Base-by-base conservation (phyloP, 2,329 filamentous ascomycete species). In the Penicillium sp. region DNA sequence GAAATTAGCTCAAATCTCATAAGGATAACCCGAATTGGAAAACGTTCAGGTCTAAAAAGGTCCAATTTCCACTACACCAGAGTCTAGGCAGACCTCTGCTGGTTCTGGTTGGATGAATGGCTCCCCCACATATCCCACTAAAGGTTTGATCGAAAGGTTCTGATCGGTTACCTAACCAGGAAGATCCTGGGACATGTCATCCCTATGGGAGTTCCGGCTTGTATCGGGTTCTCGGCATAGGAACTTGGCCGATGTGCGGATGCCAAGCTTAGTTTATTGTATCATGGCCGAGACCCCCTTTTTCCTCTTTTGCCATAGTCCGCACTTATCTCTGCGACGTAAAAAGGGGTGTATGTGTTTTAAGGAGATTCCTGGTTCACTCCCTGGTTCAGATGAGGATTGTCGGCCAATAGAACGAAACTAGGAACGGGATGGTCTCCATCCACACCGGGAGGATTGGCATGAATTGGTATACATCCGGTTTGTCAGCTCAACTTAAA, bases 101-200 rank as follows among this genome's bases (percentile, higher is more conserved):
- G 25, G n/a, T 51, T 43, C 9, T 65, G 62, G 56, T 65, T 67
- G 64, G 63, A 43, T 38, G 40, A 27, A 17, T 2, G 15, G 40
- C 19, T 54, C 47, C 60, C 62, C 57, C 64, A 63, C 57, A 37
- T 48, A 21, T 43, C n/a, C n/a, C 17, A 37, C 59, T 64, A 59
- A 58, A 64, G 29, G 29, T 64, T 62, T 60, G 42, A 60, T 63
- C 37, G 33, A 38, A 51, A 45, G 40, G 15, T 4, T 52, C 21
- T 51, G 42, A 54, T 48, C 40, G 9, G 38, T 27, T 35, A 41
- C 56, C 43, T 53, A 60, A 58, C 8, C 10, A 57, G 53, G 35
- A 47, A 42, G 55, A 60, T 57, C 52, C 53, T 27, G 25, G 40
- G 50, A 31, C 27, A 25, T 27, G 45, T 40, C 31, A 45, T 17